Evolutionary conservation across 495 filamentous ascomycete species (phyloP), one percentile per base, ranked within the genome.

Genomic region (Daldinia bambusicola): DNA sequence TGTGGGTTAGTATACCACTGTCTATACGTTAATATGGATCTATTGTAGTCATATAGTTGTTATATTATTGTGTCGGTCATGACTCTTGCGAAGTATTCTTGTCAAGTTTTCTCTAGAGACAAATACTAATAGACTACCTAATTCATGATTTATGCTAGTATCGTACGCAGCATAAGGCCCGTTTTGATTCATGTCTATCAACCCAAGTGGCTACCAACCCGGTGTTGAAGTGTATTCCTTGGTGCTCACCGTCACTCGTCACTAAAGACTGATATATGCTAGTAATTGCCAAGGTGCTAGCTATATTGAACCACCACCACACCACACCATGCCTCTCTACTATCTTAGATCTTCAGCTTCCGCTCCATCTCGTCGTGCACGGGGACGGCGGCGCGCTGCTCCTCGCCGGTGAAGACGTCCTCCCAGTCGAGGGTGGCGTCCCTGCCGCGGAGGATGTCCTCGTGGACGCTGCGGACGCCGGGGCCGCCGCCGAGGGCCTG

Each of bases 351-450:
- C 81, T 82, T 85, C 79, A 97, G 77, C 83, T 92, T 90, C 81
- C 88, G 85, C 90, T 98, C 95, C 90, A 98, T 94, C 88, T 98
- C 95, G 67, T 91, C 89, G 66, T 97, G 94, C 78, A 97, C 89
- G 57, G 88, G 80, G 34, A 91, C 87, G 14, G 86, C 78, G 64
- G 88, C 86, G 66, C 90, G 88, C 82, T 79, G 87, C 81, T 87
- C 92, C 84, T 92, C 81, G 74, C 90, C 89, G 13, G 79, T 87
- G 80, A 90, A 99, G 22, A 99, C 89, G 86, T 73, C 70, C 60
- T 73, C 70, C 70, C 70, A 73, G 43, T 58, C 66, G 10, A 73
- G 61, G 4, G 40, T 62, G 4, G 70, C 70, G 36, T 73, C 70
- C n/a, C 70, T 66, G 4, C 70, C 90, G 78, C 91, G 89, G 32